Evolutionary conservation across 495 filamentous ascomycete genomes (phyloP), one percentile per base, ranked within the genome.

Genomic region (Xylaria palmicola): DNA sequence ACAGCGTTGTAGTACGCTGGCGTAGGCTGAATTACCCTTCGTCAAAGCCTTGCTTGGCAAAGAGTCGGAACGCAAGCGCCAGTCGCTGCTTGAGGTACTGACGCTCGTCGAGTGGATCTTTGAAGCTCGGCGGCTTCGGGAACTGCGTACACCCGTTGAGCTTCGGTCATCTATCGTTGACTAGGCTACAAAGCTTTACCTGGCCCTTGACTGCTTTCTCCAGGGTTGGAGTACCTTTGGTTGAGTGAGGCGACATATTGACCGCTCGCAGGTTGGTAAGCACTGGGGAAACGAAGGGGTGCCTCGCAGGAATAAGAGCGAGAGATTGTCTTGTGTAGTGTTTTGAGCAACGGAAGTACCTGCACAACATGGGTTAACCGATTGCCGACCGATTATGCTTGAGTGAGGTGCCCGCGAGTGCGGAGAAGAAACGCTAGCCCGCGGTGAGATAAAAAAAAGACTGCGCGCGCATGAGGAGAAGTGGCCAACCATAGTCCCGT

Each of bases 51-150:
- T 60, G 34, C 55, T 68, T 59, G 19, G 62, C 63, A 53, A 68
- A 65, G 43, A 65, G 45, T 32, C 65, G 59, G 51, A 68, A 65
- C 8, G 59, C 65, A 3, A 68, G 48, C 5, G 59, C 59, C 12
- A 68, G 59, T 43, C 63, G 56, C 24, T 65, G 41, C 51, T 68
- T 68, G 29, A 65, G 48, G 51, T 56, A 65, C 29, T 62, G 60
- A 15, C 65, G 62, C 56, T 68, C 62, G 13, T 65, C 65, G 34
- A 62, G 53, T 15, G 63, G 59, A 52, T 65, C 62, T 6, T 62
- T 51, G 54, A 67, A 67, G 45, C 26, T 59, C 13, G 65, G 58
- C 17, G 52, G 52, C 19, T 44, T 56, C 12, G 60, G 60, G 15
- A 62, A 41, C 60, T 56, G n/a, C 15, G 36, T 24, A 48, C 8